Evolutionary conservation across 1,284 basidiomycete genomes (phyloP), one percentile per base, ranked within the genome.

Genomic region (Irpex rosettiformis): DNA sequence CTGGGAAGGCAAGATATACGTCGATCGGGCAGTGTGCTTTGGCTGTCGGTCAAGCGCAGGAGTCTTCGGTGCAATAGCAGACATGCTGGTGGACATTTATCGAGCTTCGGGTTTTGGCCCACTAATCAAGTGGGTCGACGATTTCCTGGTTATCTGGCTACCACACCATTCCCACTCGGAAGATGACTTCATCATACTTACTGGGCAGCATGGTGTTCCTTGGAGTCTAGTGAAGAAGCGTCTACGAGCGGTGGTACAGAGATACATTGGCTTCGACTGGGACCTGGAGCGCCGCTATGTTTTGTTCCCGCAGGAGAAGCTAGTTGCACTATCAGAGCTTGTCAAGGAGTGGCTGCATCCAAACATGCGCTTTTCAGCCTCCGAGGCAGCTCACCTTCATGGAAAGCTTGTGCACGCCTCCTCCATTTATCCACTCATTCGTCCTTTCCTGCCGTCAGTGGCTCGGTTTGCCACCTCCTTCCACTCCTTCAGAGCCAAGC

Each of bases 51-150:
- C 70, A 2, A 73, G 73, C 42, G 66, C 69, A 1, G 74, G 76
- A 0, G 69, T 77, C 0, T 78, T 76, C 58, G 75, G 77, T 0
- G 45, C 65, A 0, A 54, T 76, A 0, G 75, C 74, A 0, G 76
- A 78, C 59, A 70, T 73, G 62, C 62, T 77, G 0, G 63, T 72
- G 0, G 71, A 63, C 0, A 71, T 77, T n/a, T 73, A 72, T 60
- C 4, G 61, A 11, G 56, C 58, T 2, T 52, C 45, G 10, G 69
- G 70, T 5, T 64, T 71, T 25, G 54, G 62, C 0, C 63, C 57
- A 0, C 25, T 77, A 0, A 11, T 61, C 4, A 78, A 78, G 58
- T 79, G 76, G 76, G 77, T 78, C 0, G 73, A 79, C 64, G 71
- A 79, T 58, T 77, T 77, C 62, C 56, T 76, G 3, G 69, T 72